Base-by-base conservation (phyloP, 805 yeast genomes). In the Maudiozyma pseudohumilis region DNA sequence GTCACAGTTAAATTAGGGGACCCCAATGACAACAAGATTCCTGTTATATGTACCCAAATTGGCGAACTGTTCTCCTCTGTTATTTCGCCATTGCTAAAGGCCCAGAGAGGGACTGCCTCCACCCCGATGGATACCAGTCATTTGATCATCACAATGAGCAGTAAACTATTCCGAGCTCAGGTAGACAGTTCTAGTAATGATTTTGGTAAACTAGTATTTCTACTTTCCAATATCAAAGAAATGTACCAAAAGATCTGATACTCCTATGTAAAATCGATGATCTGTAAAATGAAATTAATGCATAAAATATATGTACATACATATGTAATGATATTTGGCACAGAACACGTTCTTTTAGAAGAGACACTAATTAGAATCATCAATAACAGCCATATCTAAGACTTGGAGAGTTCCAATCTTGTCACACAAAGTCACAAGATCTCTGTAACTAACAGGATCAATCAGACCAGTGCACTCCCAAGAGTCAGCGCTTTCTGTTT, bases 321-420 rank as follows among this genome's bases (percentile, higher is more conserved):
- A 4, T 24, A 24, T 24, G 18, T 30, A 30, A 12, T 3, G 9
- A 7, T 23, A 5, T n/a, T 13, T 15, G 7, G 30, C n/a, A n/a
- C n/a, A n/a, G n/a, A n/a, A n/a, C n/a, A n/a, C n/a, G n/a, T n/a
- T n/a, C n/a, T n/a, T n/a, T n/a, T n/a, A n/a, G n/a, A n/a, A n/a
- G n/a, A n/a, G n/a, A n/a, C 12, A 8, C 20, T 35, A 31, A 13
- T 38, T 31, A 12, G 40, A 20, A 39, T 77, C 80, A 43, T 75
- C 77, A n/a, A 80, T 69, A 9, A 84, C 95, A 12, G 94, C 89
- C 81, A 83, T 80, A 48, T 86, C 95, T 42, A 88, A 61, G 6
- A 88, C 92, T 57, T 88, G 95, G 4, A 87, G 68, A 2, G 75
- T 64, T 2, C 86, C 92, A 40, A 68, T 67, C 20, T 73, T 61